Conservation (phyloP, 2,329 filamentous ascomycete genomes). For the Fusarium redolens region DNA sequence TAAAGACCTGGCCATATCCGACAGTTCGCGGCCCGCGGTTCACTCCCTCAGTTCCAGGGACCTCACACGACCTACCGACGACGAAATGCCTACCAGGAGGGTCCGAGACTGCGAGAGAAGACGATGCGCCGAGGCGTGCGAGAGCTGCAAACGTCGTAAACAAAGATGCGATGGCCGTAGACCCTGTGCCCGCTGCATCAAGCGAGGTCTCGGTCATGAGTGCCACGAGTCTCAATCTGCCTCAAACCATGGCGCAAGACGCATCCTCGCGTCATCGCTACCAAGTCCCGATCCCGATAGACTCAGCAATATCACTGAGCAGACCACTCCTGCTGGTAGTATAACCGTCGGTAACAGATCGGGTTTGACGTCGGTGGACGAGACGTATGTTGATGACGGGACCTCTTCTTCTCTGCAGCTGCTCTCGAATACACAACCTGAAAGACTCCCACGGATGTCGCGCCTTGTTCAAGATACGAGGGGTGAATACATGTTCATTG, state of each 20-base stretch:
- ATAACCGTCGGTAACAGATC: slow-evolving; percentile 18
- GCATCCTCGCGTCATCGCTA: slow-evolving; percentile 41
- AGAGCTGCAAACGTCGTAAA: slow-evolving; percentile 43
- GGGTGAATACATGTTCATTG: slow-evolving; percentile 51
- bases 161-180: slow-evolving; percentile 41
- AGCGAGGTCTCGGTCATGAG: slow-evolving; percentile 38
- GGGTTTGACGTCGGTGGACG: slow-evolving; percentile 14
- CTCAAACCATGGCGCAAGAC: background rate
- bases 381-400: slow-evolving; percentile 15
- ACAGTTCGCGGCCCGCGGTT: slow-evolving; percentile 37
- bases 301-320: slow-evolving; percentile 32
- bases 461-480: slow-evolving; percentile 49
- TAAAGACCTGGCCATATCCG: slow-evolving; percentile 37
- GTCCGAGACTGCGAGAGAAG: slow-evolving; percentile 42
- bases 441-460: slow-evolving; percentile 45
- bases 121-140: slow-evolving; percentile 42
- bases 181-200: slow-evolving; percentile 41
- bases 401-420: slow-evolving; percentile 35
- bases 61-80: slow-evolving; percentile 1
- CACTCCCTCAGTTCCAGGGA: slow-evolving; percentile 2
- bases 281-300: slow-evolving; percentile 43
- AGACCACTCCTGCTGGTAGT: slow-evolving; percentile 24
- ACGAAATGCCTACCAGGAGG: slow-evolving; percentile 41
- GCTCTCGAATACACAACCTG: slow-evolving; percentile 40
- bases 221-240: slow-evolving; percentile 31